phyloP scores from a whole-genome alignment of 2,329 filamentous ascomycete genomes.

The Lachnellula willkommii region DNA sequence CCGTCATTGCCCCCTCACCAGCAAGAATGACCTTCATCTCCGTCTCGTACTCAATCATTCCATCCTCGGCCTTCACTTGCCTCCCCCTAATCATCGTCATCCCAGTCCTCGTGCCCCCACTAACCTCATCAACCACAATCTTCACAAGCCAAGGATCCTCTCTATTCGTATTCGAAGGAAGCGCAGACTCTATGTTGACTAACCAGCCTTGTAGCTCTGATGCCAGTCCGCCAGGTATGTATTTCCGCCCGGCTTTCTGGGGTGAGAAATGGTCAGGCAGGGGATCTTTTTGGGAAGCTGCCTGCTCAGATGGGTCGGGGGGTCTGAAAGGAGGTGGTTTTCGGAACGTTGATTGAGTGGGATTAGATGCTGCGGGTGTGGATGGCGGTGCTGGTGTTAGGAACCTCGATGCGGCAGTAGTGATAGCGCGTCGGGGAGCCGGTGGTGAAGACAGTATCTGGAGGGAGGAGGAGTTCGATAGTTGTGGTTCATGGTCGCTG shows the following conservation, averaged over 20 bases:
- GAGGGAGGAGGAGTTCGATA: constrained; percentile 9
- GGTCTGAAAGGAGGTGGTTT: constrained; percentile 32
- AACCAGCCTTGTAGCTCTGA: constrained; percentile 46
- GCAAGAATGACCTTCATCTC: constrained; percentile 27
- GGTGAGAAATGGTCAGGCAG: constrained; percentile 50
- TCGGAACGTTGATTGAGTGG: constrained; percentile 19
- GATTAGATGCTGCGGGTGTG: constrained; percentile 8
- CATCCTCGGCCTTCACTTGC: constrained; percentile 8
- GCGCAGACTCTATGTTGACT: constrained; percentile 35
- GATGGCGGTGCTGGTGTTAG: constrained; percentile 21
- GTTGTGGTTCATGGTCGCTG: constrained; percentile 9
- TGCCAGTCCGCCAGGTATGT: constrained; percentile 44
- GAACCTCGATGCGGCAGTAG: constrained; percentile 28
- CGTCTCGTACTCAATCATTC: constrained; percentile 16
- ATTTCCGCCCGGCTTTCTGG: constrained; percentile 44
- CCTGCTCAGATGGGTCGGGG: constrained; percentile 19
- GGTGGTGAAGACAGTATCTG: constrained; percentile 23
- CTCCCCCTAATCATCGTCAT: constrained; percentile 29
- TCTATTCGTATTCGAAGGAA: constrained; percentile 14
- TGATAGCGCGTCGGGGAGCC: constrained; percentile 7
- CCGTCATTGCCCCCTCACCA: constrained; percentile 25
- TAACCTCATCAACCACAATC: constrained; percentile 28
- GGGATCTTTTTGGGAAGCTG: constrained; percentile 28
- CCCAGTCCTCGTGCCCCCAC: constrained; percentile 17
- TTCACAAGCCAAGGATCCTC: constrained; percentile 26